Evolutionary conservation across 1,284 basidiomycete species (phyloP), one percentile per base, ranked within the genome.

Genomic region (Macrocystidia cucumis): DNA sequence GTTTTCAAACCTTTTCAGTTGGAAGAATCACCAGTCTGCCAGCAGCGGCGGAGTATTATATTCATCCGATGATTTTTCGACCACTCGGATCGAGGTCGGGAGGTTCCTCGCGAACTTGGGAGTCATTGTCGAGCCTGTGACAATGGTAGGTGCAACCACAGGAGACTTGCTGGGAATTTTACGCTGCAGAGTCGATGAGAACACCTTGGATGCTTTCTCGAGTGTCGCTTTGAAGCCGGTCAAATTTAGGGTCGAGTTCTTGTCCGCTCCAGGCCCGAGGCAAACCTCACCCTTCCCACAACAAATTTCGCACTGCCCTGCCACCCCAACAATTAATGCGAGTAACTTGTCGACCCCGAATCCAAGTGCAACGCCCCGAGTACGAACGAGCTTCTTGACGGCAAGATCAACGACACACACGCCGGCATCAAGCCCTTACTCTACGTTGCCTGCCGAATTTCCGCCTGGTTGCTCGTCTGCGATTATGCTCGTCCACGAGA

Each of bases 401-500:
- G 40, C 29, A 20, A 41, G 34, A 16, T 17, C 23, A 36, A 51
- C 5, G 63, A 64, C 2, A 55, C 60, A 4, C 52, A 12, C 17
- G 17, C 71, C 20, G 48, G 67, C 25, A 66, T 68, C 44, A 79
- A 78, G 51, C 65, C 72, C n/a, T 68, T 72, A 38, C 74, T 77
- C 57, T 63, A 72, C 29, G 65, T 77, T 51, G 83, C n/a, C n/a
- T n/a, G n/a, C n/a, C n/a, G n/a, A 84, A 45, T 72, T 85, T 50
- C 67, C 78, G 9, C 57, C 62, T 24, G 63, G 65, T 41, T 62
- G 60, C 48, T 43, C 54, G 33, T 61, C 62, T 30, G 69, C 65
- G 19, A 69, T 89, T 43, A 74, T 78, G 29, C 65, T 93, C 51
- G 69, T 87, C 14, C 84, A 91, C 47, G 91, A 95, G 65, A 93